Conservation (phyloP, 148 eudicot genomes). For the Diospyros kaki region DNA sequence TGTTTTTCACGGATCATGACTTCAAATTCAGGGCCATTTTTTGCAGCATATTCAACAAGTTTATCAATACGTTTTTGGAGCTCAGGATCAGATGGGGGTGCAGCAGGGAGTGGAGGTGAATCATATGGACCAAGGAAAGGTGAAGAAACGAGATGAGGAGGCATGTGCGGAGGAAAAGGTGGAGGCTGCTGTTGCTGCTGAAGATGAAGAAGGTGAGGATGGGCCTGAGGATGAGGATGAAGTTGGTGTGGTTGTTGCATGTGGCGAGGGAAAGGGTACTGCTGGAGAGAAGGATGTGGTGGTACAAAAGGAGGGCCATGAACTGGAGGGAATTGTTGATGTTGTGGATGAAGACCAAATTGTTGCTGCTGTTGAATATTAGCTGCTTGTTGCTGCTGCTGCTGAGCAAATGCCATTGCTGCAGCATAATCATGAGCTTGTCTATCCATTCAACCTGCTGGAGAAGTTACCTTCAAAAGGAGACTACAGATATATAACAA, state of each 20-base stretch:
- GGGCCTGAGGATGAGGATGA: slow-evolving; percentile 61
- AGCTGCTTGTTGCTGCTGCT: slow-evolving; percentile 72
- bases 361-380: slow-evolving; percentile 78
- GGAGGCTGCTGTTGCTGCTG: slow-evolving; percentile 76
- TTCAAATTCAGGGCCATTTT: slow-evolving; percentile 92
- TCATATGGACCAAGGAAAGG: slow-evolving; percentile 70
- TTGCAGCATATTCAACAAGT: slow-evolving; percentile 77
- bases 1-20: slow-evolving; percentile 88
- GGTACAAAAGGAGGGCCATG: slow-evolving; percentile 75
- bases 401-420: slow-evolving; percentile 82
- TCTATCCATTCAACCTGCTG: slow-evolving; percentile 58
- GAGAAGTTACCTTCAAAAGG: not conserved
- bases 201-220: slow-evolving; percentile 61
- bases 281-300: slow-evolving; percentile 76
- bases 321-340: slow-evolving; percentile 75
- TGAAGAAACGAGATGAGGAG: slow-evolving; percentile 61
- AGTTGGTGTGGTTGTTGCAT: slow-evolving; percentile 61
- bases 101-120: slow-evolving; percentile 67
- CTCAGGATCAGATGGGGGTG: slow-evolving; percentile 90
- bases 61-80: slow-evolving; percentile 89
- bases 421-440: slow-evolving; percentile 82
- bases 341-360: slow-evolving; percentile 80
- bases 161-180: slow-evolving; percentile 69
- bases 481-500: not conserved
- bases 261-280: slow-evolving; percentile 65